Percentiles rank a stretch among this genome's conserved stretches.
phyloP scores from a whole-genome alignment of 2,329 filamentous ascomycete genomes.

The Curvularia hawaiiensis region DNA sequence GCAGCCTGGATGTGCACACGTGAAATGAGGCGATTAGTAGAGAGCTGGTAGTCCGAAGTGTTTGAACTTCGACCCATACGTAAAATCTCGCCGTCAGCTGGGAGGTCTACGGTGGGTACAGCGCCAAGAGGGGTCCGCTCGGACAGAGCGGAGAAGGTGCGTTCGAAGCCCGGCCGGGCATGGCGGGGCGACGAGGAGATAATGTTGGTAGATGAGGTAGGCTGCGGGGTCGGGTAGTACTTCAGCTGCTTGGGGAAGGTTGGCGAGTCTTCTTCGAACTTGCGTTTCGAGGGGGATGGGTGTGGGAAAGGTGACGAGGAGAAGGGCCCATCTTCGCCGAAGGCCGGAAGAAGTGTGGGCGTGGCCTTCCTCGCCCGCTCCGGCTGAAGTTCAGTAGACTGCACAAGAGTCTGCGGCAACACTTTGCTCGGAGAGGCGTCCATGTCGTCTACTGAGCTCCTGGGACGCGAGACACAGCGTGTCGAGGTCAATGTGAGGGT shows the following conservation, averaged over 20 bases:
- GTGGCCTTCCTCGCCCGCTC: slow-evolving; percentile 56
- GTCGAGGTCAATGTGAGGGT: slow-evolving; percentile 28
- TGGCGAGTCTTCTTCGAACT: slow-evolving; percentile 58
- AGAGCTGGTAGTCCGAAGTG: slow-evolving; percentile 93
- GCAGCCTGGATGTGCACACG: slow-evolving; percentile 89
- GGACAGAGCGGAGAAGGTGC: slow-evolving; percentile 64
- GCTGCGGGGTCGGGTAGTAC: slow-evolving; percentile 87
- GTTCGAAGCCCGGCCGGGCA: slow-evolving; percentile 59
- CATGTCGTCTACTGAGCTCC: slow-evolving; percentile 35
- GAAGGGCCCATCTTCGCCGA: slow-evolving; percentile 65
- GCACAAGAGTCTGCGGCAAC: slow-evolving; percentile 34
- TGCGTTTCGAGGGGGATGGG: slow-evolving; percentile 66
- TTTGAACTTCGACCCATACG: slow-evolving; percentile 93
- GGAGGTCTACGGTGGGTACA: slow-evolving; percentile 81
- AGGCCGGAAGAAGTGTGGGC: slow-evolving; percentile 75
- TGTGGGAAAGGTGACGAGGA: slow-evolving; percentile 80
- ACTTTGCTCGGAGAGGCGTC: slow-evolving; percentile 37
- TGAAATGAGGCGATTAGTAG: slow-evolving; percentile 89
- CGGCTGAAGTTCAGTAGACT: slow-evolving; percentile 32
- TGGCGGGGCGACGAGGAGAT: slow-evolving; percentile 73
- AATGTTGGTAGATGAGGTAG: slow-evolving; percentile 91
- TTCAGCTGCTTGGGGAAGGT: slow-evolving; percentile 60
- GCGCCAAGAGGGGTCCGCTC: slow-evolving; percentile 84
- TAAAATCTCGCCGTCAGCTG: slow-evolving; percentile 78
- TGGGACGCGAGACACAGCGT: slow-evolving; percentile 40